Conservation (phyloP, 306 rosid genomes). For the Pyrus bretschneideri region DNA sequence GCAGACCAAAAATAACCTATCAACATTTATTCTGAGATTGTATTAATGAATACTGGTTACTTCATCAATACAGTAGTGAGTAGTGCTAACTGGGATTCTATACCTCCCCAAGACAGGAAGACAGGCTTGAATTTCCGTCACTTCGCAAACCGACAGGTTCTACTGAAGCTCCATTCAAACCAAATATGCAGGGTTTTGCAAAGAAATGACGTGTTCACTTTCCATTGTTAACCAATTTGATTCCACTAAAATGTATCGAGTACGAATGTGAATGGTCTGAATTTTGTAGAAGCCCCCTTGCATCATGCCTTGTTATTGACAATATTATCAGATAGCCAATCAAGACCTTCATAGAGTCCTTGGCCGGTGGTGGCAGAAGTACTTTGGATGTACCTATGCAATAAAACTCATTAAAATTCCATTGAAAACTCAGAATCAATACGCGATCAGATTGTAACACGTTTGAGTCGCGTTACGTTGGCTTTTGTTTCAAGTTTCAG, state of each 20-base stretch:
- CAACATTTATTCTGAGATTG: too few species aligned
- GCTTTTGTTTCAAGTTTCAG: not conserved
- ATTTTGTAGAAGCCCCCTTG: not conserved
- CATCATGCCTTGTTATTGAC: not conserved
- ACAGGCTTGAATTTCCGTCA: not conserved
- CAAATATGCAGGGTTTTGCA: not conserved
- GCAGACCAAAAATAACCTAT: too few species aligned
- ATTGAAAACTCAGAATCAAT: not conserved
- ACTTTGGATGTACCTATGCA: conserved; percentile 33
- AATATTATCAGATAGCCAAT: conserved; percentile 33
- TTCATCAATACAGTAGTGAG: too few species aligned
- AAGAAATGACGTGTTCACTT: not conserved
- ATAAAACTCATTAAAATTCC: not conserved
- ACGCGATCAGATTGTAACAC: not conserved
- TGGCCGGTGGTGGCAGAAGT: conserved; percentile 37
- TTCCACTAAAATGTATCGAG: not conserved
- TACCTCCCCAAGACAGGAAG: not conserved
- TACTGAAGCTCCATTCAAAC: not conserved
- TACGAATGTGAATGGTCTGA: not conserved
- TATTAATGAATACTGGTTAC: too few species aligned
- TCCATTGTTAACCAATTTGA: not conserved
- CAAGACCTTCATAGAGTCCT: conserved; percentile 41
- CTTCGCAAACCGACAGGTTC: not conserved
- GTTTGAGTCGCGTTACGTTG: not conserved
- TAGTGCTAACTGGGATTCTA: too few species aligned